Evolutionary conservation across 345 rosid genomes (phyloP), one percentile per base, ranked within the genome.

Genomic region (Populus euphratica): DNA sequence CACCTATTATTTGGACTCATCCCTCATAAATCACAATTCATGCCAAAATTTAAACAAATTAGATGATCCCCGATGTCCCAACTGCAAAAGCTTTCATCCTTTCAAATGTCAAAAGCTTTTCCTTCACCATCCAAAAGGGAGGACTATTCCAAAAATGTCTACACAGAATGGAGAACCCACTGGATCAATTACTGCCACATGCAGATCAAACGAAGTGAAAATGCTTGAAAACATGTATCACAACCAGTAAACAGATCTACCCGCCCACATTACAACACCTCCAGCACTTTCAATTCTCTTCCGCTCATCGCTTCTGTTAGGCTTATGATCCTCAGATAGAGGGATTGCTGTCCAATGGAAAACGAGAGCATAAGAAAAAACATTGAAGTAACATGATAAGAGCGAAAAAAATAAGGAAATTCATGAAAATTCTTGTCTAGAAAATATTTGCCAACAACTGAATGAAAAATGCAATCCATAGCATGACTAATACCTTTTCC

Each of bases 261-360:
- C 99, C 80, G 98, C 97, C 98, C 99, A 96, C 98, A 94, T 91
- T 63, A 96, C 93, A 73, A 92, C 86, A 23, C 99, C 99, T 52
- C 98, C 97, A 71, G 99, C 97, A 74, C 71, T 94, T 90, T 96
- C 98, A 66, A 96, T 94, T 88, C 99, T 83, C 91, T 94, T 90
- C 81, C 99, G 90, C 78, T 94, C 99, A 79, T 96, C 99, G 65
- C 88, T 91, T 90, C 99, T 94, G 69, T 96, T 96, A 72, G 99
- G 98, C 79, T 96, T 96, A 82, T 94, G 99, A 86, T 96, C 99
- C 86, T 94, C 98, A n/a, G 99, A 96, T 47, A 96, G 91, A 3
- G 99, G 91, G 44, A 96, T 94, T 7, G 69, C 79, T 75, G 74
- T 68, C 31, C 56, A 62, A 14, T 27, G 23, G 23, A 27, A 25